Evolutionary conservation across 192 early-diverging fungal species (phyloP).

Genomic region (Piromyces finnis): DNA sequence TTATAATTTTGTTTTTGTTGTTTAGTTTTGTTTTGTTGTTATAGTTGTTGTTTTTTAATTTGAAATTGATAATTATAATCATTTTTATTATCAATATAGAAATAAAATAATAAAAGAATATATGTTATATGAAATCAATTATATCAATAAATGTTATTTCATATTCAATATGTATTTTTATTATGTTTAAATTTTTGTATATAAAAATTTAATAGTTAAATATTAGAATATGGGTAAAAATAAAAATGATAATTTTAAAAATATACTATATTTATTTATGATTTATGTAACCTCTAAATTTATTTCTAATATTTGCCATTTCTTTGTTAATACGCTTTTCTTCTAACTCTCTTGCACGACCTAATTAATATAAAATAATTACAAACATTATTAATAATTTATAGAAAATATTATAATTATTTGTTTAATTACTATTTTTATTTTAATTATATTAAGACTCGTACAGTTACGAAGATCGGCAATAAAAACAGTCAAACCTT

Average conservation of each 20-base stretch:
- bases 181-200: no score
- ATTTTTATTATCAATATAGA: no score
- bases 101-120: no score
- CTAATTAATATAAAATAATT: slow-evolving; percentile 14
- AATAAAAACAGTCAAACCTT: slow-evolving; percentile 81
- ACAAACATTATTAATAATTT: no score
- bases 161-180: no score
- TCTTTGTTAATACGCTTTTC: slow-evolving; percentile 99
- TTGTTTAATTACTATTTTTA: background rate
- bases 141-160: no score
- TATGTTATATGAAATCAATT: no score
- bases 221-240: background rate
- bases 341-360: slow-evolving; percentile 88
- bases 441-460: slow-evolving; percentile 2
- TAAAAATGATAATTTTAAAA: no score
- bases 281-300: slow-evolving; percentile 72
- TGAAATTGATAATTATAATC: no score
- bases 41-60: no score
- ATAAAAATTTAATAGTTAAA: no score
- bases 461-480: slow-evolving; percentile 97
- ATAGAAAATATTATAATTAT: background rate
- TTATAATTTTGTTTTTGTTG: background rate
- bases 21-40: background rate
- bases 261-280: background rate
- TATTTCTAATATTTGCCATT: slow-evolving; percentile 93